Base-by-base conservation (phyloP, 148 eudicot species). In the Oxyria digyna region DNA sequence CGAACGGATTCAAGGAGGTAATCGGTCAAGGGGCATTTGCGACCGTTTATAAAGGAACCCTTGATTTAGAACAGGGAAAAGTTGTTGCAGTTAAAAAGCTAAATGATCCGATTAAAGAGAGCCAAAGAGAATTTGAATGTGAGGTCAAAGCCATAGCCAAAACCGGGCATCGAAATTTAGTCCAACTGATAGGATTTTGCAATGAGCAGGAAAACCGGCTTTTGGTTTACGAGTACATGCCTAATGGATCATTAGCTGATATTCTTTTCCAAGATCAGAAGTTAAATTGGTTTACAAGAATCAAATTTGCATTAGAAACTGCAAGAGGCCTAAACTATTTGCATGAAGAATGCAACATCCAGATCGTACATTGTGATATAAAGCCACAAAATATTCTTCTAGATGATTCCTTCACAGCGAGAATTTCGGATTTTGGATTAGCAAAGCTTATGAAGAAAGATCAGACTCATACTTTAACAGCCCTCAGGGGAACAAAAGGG, bases 351-450 rank as follows among this genome's bases (percentile, higher is more conserved):
- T 77, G 81, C 45, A 29, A 8, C 54, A 73, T 69, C 27, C 84
- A 69, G 66, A 70, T 81, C 57, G 74, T 81, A n/a, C 84, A 81
- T 35, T 81, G 84, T 67, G 80, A 80, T 59, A 76, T 80, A 67
- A 77, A 80, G 73, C 75, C 83, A 3, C 83, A 77, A 38, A 77
- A 77, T 38, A 26, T 81, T 38, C 81, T 81, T 1, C 48, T 77
- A 1, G 84, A 81, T 18, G 69, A 67, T 8, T 41, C 71, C 15
- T 68, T 45, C 8, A 75, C 68, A 14, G 74, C 79, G 4, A 52
- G 74, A 18, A 81, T 78, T 20, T 77, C 77, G 3, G 81, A 78
- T 49, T 81, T 78, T 27, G 78, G 84, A 18, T 15, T 81, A 33
- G 78, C 84, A 13, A 78, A 81, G 79, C 79, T 78, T 23, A 37